A percentile compares a stretch with the other conserved stretches of the same genome.
Conservation (phyloP, 2,329 filamentous ascomycete species). For the Fusarium hostae region DNA sequence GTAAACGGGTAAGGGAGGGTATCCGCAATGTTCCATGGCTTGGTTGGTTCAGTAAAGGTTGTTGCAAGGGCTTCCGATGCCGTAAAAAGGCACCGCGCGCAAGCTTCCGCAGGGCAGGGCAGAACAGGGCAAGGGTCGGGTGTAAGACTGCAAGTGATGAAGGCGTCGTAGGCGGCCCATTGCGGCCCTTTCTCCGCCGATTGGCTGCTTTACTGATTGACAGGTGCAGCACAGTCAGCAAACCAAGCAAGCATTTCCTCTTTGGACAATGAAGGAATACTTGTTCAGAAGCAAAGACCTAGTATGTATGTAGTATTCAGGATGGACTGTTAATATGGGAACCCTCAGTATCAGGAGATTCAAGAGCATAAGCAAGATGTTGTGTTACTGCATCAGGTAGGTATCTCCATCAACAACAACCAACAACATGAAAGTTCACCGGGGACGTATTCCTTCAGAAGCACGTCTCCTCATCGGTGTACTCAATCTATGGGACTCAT, state of each 20-base stretch:
- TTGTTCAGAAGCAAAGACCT: background rate
- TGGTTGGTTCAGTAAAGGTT: slow-evolving; percentile 9
- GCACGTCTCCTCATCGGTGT: slow-evolving; percentile 9
- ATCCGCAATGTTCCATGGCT: slow-evolving; percentile 20
- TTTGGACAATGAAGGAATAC: background rate
- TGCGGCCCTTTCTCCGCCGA: slow-evolving; percentile 11
- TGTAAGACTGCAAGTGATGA: slow-evolving; percentile 6
- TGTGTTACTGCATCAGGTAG: background rate
- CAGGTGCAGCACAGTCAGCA: slow-evolving; percentile 3
- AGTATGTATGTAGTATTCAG: background rate
- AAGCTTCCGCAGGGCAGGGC: slow-evolving; percentile 11
- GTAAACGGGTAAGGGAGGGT: slow-evolving; percentile 24
- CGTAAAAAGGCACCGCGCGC: slow-evolving; percentile 27
- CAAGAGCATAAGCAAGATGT: background rate
- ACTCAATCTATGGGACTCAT: background rate
- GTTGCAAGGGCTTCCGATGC: slow-evolving; percentile 33
- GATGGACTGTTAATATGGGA: background rate
- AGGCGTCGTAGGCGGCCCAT: background rate
- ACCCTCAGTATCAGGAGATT: background rate
- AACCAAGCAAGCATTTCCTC: slow-evolving; percentile 11
- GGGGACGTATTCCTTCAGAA: slow-evolving; percentile 13
- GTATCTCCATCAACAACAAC: background rate
- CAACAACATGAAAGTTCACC: background rate
- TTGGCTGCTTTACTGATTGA: slow-evolving; percentile 12
- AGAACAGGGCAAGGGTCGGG: slow-evolving; percentile 14